Base-by-base conservation (phyloP, 2,329 filamentous ascomycete genomes). In the Talaromyces pinophilus region DNA sequence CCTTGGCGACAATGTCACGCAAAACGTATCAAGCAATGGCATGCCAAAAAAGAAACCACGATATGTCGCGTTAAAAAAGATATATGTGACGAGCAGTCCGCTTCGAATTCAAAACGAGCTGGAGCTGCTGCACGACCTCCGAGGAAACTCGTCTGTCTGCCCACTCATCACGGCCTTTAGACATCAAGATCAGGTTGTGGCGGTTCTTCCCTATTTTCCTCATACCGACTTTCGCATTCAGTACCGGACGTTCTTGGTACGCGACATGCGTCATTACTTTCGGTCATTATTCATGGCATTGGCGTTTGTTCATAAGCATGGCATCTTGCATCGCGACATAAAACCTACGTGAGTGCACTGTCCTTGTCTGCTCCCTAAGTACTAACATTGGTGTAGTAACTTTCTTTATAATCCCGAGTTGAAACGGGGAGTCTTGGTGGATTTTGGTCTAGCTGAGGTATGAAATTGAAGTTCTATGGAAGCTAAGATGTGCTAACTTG, bases 41-140 rank as follows among this genome's bases (percentile, higher is more conserved):
- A 82, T 81, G 61, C 64, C 35, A 11, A 66, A 63, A 42, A 40
- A 85, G 82, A 64, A 65, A 70, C 83, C 90, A 28, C 92, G 90
- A 76, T 98, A 90, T 74, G 96, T 99, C 69, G 95, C 96, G 22
- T 92, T 99, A 79, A 99, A 99, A 82, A 99, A 99, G 82, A 99
- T 99, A 72, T 99, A 99, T 78, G 95, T 98, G 70, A 99, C 96
- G 0, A 97, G 93, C 69, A 97, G 93, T 71, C 95, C 95, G 0
- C 85, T 89, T 33, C 91, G 95, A 55, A 98, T 99, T 72, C 87
- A 96, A 75, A 99, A 99, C 80, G 95, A 99, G 79, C 88, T 99
- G 19, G 94, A 98, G 73, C 85, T 99, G 25, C 87, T 99, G 25
- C 88, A 96, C 76, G 93, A 97, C 75, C 86, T 99, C 8, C 87